Evolutionary conservation across 2,329 filamentous ascomycete species (phyloP).

Genomic region (Diaporthe eres): DNA sequence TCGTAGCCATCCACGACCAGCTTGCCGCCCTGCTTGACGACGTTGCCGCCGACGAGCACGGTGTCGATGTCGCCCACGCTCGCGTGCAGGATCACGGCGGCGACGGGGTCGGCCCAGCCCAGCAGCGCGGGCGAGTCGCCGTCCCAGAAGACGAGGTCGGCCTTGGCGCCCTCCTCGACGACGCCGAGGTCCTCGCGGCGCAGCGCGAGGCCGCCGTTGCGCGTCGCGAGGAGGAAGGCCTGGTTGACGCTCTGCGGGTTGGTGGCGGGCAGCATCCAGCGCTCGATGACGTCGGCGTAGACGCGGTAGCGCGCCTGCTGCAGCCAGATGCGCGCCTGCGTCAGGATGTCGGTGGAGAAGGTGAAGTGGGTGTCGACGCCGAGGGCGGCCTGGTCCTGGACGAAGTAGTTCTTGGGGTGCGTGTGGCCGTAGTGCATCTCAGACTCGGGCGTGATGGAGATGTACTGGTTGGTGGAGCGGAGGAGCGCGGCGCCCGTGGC

Average conservation of each 20-base stretch:
- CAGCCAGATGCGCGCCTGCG: slow-evolving; percentile 68
- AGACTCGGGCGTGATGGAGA: slow-evolving; percentile 71
- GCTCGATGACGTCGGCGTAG: slow-evolving; percentile 55
- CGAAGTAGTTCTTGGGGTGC: slow-evolving; percentile 58
- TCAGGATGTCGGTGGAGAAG: slow-evolving; percentile 64
- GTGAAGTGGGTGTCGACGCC: slow-evolving; percentile 70
- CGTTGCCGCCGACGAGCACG: slow-evolving; percentile 65
- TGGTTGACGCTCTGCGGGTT: slow-evolving; percentile 68
- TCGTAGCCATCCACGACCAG: slow-evolving; percentile 48
- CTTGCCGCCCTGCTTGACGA: slow-evolving; percentile 60
- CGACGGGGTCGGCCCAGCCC: slow-evolving; percentile 69
- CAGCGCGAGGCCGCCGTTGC: slow-evolving; percentile 65
- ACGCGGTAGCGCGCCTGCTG: slow-evolving; percentile 58
- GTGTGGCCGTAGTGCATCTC: slow-evolving; percentile 72
- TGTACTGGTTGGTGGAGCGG: slow-evolving; percentile 63
- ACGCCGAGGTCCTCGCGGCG: slow-evolving; percentile 65
- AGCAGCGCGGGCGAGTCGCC: slow-evolving; percentile 63
- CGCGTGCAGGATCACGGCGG: slow-evolving; percentile 69
- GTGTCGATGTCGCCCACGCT: slow-evolving; percentile 65
- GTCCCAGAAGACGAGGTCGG: slow-evolving; percentile 68
- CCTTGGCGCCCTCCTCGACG: slow-evolving; percentile 64
- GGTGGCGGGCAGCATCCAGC: slow-evolving; percentile 58
- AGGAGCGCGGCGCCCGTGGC: slow-evolving; percentile 57
- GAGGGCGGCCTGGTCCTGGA: slow-evolving; percentile 65
- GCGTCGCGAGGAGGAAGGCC: slow-evolving; percentile 69